Evolutionary conservation across 169 alveolate genomes (phyloP), one percentile per base, ranked within the genome.

Genomic region (Plasmodium chabaudi): DNA sequence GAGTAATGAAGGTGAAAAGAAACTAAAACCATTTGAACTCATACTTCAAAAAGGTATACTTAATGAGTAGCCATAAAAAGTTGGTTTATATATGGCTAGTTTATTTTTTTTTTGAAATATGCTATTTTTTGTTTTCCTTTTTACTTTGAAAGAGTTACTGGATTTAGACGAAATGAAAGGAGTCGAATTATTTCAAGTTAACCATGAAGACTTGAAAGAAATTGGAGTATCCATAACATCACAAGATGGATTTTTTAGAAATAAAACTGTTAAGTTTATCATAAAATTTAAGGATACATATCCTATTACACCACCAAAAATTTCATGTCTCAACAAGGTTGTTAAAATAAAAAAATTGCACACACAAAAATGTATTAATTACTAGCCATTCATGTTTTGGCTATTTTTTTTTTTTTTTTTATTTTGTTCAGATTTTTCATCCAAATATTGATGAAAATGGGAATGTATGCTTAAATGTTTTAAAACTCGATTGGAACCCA

Each of bases 261-360:
- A 61, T 46, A 79, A 79, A 61, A 79, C 73, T 9, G n/a, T 79
- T 49, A 23, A 34, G 12, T 79, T 79, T 56, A 21, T 79, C 17
- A 53, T 79, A 59, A 55, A 65, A 27, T 79, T 79, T 67, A 79
- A 67, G 61, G 89, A 79, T 10, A 79, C 75, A 0, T 79, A 79
- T 60, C 89, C 89, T n/a, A 79, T 79, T 27, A 69, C 79, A 5
- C 89, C 89, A 55, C 89, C 89, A 4, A 79, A 79, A 79, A 79
- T 79, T 34, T 42, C 15, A 21, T 79, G 89, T 39, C 79, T 51
- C 13, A 79, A 34, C 63, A 79, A 79, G 71, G 89, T 79, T 21
- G 63, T 39, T 69, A 69, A 5, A 10, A 6, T 47, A 7, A 19
- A 71, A 57, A 70, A 17, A 53, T 12, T 12, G 51, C 0, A 21